phyloP scores from a whole-genome alignment of 1,284 basidiomycete genomes.

The Fomitopsis schrenkii region DNA sequence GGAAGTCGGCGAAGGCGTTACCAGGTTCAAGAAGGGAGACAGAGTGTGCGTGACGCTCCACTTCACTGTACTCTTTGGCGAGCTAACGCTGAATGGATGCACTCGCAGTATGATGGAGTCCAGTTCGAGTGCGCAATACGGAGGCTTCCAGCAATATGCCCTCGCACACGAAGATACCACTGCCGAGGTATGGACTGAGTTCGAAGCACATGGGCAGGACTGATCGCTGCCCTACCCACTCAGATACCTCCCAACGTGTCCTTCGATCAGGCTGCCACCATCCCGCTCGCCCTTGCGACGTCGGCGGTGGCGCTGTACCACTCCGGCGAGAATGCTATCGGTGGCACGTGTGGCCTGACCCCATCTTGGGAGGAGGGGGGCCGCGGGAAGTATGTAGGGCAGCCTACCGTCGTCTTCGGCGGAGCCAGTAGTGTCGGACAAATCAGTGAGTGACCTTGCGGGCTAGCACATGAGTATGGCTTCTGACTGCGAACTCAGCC shows the following conservation, averaged over 20 bases:
- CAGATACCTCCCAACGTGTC: constrained; percentile 17
- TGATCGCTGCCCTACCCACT: too few relatives aligned
- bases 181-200: not conserved
- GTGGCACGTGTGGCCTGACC: constrained; percentile 8
- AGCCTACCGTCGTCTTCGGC: constrained; percentile 31
- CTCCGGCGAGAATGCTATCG: not conserved
- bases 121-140: not conserved
- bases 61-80: not conserved
- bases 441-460: constrained; percentile 15
- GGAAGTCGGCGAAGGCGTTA: constrained; percentile 13
- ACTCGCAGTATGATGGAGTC: not conserved
- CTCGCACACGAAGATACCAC: constrained; percentile 4
- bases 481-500: not conserved
- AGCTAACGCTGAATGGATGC: too few relatives aligned
- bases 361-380: constrained; percentile 22
- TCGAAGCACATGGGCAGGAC: not conserved
- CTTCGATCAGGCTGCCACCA: constrained; percentile 16
- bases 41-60: constrained; percentile 5
- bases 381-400: constrained; percentile 25
- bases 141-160: constrained; percentile 6
- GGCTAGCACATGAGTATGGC: not conserved
- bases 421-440: constrained; percentile 31
- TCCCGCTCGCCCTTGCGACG: constrained; percentile 18
- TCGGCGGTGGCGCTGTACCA: constrained; percentile 15
- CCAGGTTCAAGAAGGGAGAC: constrained; percentile 6